Percentiles rank a stretch among this genome's conserved stretches.
Evolutionary conservation across 768 basidiomycete species (phyloP).

Genomic region (Termitomyces sp.): DNA sequence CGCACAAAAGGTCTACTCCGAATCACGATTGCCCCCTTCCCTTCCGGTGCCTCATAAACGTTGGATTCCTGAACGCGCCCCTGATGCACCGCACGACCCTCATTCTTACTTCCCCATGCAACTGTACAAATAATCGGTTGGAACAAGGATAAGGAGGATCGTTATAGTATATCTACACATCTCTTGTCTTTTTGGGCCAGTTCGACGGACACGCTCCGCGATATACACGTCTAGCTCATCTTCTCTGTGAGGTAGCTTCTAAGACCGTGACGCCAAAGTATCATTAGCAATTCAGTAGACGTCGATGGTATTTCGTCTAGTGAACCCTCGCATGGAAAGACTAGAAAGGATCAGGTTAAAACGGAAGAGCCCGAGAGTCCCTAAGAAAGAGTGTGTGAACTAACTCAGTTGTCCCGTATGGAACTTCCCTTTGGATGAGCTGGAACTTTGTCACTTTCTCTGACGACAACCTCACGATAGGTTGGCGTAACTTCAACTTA

Average conservation of each 20-base stretch:
- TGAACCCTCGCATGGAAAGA: not conserved
- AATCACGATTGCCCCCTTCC: constrained; percentile 67
- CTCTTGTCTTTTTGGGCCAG: not conserved
- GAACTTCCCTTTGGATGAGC: too few relatives aligned
- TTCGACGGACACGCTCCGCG: not conserved
- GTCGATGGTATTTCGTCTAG: not conserved
- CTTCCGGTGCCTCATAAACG: constrained; percentile 65
- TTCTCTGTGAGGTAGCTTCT: not conserved
- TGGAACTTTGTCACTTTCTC: too few relatives aligned
- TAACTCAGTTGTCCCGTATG: too few relatives aligned
- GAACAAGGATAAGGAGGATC: too few relatives aligned
- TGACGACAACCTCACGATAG: too few relatives aligned
- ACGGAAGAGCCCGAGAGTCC: too few relatives aligned
- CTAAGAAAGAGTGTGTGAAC: too few relatives aligned
- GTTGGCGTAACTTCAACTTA: too few relatives aligned
- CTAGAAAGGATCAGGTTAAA: not conserved
- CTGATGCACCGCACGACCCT: constrained; percentile 81
- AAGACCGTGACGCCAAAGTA: not conserved
- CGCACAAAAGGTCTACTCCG: constrained; percentile 54
- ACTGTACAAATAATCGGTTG: constrained; percentile 46
- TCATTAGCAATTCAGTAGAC: not conserved
- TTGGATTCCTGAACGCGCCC: constrained; percentile 72
- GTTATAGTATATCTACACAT: not conserved
- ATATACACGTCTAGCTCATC: not conserved
- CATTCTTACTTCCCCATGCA: constrained; percentile 83